Evolutionary conservation across 2,329 filamentous ascomycete species (phyloP).

Genomic region (Microcyclosporella mali): DNA sequence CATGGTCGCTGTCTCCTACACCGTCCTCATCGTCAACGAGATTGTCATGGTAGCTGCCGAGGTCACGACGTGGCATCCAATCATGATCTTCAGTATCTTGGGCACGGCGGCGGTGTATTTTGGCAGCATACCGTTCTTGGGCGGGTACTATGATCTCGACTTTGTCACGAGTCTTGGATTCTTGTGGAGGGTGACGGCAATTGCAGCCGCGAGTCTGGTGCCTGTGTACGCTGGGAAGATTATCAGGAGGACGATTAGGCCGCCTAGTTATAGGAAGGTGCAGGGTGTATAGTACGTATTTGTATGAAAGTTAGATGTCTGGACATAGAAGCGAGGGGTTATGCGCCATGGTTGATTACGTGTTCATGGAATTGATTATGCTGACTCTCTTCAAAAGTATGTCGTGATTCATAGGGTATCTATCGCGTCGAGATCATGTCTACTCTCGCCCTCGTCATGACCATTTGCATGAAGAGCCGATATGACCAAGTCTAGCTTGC

Average conservation of each 20-base stretch:
- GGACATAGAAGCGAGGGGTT: too few species aligned
- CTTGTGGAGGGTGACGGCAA: conserved; percentile 78
- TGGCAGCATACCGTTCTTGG: conserved; percentile 77
- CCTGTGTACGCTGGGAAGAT: conserved; percentile 85
- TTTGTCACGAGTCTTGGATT: conserved; percentile 77
- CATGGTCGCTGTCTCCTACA: conserved; percentile 90
- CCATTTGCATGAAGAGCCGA: too few species aligned
- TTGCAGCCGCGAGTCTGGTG: conserved; percentile 71
- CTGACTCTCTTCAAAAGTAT: too few species aligned
- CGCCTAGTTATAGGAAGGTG: conserved; percentile 92
- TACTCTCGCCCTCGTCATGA: too few species aligned
- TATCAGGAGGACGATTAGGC: conserved; percentile 76
- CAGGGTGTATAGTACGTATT: neutral
- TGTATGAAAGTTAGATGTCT: too few species aligned
- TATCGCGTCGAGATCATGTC: too few species aligned
- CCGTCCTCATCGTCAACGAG: conserved; percentile 87
- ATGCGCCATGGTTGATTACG: too few species aligned
- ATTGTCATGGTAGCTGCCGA: conserved; percentile 95
- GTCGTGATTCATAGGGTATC: too few species aligned
- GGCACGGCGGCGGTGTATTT: conserved; percentile 78
- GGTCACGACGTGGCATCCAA: conserved; percentile 92
- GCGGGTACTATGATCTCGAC: conserved; percentile 78
- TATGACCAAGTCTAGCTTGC: too few species aligned
- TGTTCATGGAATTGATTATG: too few species aligned
- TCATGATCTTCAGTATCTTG: conserved; percentile 80